Conservation (phyloP, 352 stramenopile genomes). For the Phytopythium aichiense region DNA sequence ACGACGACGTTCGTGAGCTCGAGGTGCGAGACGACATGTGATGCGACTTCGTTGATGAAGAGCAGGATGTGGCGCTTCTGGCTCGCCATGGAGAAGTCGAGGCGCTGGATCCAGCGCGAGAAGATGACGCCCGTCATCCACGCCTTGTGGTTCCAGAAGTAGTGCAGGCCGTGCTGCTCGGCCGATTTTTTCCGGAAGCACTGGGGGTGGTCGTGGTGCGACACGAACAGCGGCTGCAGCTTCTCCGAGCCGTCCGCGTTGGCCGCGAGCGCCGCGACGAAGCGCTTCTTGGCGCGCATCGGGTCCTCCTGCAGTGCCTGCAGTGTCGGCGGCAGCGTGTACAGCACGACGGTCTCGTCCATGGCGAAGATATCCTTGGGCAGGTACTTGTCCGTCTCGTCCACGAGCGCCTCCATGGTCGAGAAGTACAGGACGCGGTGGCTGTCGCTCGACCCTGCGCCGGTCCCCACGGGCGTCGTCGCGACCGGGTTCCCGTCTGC, state of each 20-base stretch:
- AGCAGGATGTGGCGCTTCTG: slow-evolving; percentile 77
- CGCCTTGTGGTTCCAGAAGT: slow-evolving; percentile 80
- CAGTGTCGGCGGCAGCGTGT: slow-evolving; percentile 58
- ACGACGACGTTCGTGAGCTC: slow-evolving; percentile 76
- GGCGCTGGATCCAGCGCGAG: slow-evolving; percentile 72
- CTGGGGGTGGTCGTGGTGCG: slow-evolving; percentile 70
- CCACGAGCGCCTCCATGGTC: slow-evolving; percentile 51
- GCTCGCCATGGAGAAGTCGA: slow-evolving; percentile 74
- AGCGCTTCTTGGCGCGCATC: slow-evolving; percentile 65
- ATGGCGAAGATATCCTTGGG: slow-evolving; percentile 71
- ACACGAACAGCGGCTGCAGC: slow-evolving; percentile 76
- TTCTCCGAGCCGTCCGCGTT: slow-evolving; percentile 78
- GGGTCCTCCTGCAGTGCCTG: slow-evolving; percentile 39
- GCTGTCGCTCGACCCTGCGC: slow-evolving; percentile 7
- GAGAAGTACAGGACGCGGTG: slow-evolving; percentile 53
- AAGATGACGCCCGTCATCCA: slow-evolving; percentile 86
- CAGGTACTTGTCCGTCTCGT: slow-evolving; percentile 74
- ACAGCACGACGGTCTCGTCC: slow-evolving; percentile 71
- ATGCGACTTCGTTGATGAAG: slow-evolving; percentile 74
- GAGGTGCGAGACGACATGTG: slow-evolving; percentile 68
- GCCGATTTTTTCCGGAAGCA: slow-evolving; percentile 77
- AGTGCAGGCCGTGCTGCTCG: slow-evolving; percentile 75
- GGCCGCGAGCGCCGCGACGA: slow-evolving; percentile 54
- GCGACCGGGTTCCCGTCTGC: neutral
- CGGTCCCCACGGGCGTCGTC: neutral